phyloP scores from a whole-genome alignment of 2,329 filamentous ascomycete genomes.

The Mycosphaerella sp. region DNA sequence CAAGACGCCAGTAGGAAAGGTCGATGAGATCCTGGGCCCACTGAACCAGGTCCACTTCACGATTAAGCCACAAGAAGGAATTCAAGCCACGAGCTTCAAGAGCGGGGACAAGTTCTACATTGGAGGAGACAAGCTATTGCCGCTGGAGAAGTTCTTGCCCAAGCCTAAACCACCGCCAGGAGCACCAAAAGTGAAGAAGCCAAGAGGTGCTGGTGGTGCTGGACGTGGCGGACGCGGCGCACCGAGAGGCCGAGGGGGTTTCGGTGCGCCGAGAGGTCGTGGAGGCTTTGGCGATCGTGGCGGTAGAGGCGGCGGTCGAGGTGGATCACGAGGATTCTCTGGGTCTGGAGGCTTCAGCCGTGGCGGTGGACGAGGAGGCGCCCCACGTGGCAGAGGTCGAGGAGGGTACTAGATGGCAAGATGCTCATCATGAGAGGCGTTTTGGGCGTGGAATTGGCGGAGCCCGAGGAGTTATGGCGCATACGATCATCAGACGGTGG shows the following conservation, averaged over 20 bases:
- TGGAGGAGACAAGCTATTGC: conserved; percentile 76
- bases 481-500: background rate
- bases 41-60: conserved; percentile 99
- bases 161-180: conserved; percentile 71
- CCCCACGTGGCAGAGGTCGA: conserved; percentile 35
- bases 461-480: background rate
- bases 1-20: conserved; percentile 83
- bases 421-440: conserved; percentile 14
- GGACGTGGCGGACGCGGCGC: conserved; percentile 44
- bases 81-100: conserved; percentile 92
- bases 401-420: conserved; percentile 30
- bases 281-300: conserved; percentile 39
- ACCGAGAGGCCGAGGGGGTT: conserved; percentile 50
- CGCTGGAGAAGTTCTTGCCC: conserved; percentile 91
- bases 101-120: conserved; percentile 97
- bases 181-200: conserved; percentile 62
- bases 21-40: conserved; percentile 95
- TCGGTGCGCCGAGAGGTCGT: conserved; percentile 42
- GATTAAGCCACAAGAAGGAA: conserved; percentile 93
- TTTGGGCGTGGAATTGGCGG: conserved; percentile 9
- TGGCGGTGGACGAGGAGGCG: conserved; percentile 24
- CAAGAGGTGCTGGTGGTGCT: conserved; percentile 51
- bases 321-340: conserved; percentile 13
- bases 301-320: conserved; percentile 17
- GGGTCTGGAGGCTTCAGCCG: conserved; percentile 16